Evolutionary conservation across 164 flowering plant genomes (phyloP).

Genomic region (Piper longum): DNA sequence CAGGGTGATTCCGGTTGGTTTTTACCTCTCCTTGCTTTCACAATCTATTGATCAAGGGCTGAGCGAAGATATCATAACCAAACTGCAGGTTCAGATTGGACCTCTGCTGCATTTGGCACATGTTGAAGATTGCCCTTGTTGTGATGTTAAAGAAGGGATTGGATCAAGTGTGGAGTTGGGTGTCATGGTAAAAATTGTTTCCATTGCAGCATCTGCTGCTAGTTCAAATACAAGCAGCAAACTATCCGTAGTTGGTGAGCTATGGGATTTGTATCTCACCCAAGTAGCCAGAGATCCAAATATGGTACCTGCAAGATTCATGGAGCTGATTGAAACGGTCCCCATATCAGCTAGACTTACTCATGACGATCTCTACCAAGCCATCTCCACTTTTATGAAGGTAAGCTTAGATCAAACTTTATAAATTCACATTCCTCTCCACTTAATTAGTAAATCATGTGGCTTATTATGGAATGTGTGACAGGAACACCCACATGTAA

Average conservation of each 20-base stretch:
- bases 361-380: slow-evolving; percentile 71
- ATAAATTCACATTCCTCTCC: not conserved
- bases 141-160: slow-evolving; percentile 23
- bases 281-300: slow-evolving; percentile 42
- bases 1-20: slow-evolving; percentile 60
- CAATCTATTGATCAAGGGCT: slow-evolving; percentile 36
- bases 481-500: slow-evolving; percentile 51
- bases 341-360: slow-evolving; percentile 43
- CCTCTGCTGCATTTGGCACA: slow-evolving; percentile 47
- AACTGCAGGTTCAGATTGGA: slow-evolving; percentile 47
- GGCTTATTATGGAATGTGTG: not conserved
- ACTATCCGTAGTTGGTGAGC: slow-evolving; percentile 37
- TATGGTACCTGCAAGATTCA: slow-evolving; percentile 39
- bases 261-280: slow-evolving; percentile 67
- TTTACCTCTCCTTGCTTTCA: slow-evolving; percentile 64
- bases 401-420: slow-evolving; percentile 9
- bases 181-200: slow-evolving; percentile 55
- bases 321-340: slow-evolving; percentile 53
- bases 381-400: slow-evolving; percentile 34
- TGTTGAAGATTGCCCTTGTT: slow-evolving; percentile 54
- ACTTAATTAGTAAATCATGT: not conserved
- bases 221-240: slow-evolving; percentile 14
- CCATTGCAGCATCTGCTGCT: slow-evolving; percentile 21
- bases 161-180: slow-evolving; percentile 42
- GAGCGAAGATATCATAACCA: slow-evolving; percentile 18